A percentile compares a stretch with the other conserved stretches of the same genome.
These are phyloP conservation scores for Geotrichum reessii DNA, from an alignment of 1,139 yeast species.

Conservation along the genomic window DNA sequence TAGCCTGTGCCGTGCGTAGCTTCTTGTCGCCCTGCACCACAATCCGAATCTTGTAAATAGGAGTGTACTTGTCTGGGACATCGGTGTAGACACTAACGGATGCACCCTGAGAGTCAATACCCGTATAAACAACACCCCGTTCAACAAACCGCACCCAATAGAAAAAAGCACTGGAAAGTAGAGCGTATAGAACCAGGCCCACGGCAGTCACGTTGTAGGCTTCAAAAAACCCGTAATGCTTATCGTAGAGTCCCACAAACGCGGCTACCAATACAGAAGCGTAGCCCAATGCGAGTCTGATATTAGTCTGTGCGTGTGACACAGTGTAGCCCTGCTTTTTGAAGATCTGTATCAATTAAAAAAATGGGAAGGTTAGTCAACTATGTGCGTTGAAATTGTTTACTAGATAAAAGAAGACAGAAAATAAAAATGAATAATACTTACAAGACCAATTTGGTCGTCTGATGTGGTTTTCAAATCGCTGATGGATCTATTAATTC, in stretches of 20 bases:
- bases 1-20: conserved; percentile 5
- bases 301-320: conserved; percentile 52
- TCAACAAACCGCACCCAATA: conserved; percentile 47
- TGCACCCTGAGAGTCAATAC: conserved; percentile 34
- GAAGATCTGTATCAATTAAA: conserved; percentile 39
- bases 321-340: conserved; percentile 58
- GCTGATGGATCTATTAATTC: conserved; percentile 26
- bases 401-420: neutral
- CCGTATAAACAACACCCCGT: conserved; percentile 56
- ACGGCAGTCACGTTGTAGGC: conserved; percentile 40
- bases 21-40: neutral
- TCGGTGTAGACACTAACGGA: conserved; percentile 32
- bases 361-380: conserved; percentile 18
- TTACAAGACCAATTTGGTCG: conserved; percentile 32
- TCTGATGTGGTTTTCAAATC: conserved; percentile 36
- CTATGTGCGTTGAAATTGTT: neutral
- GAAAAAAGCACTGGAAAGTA: conserved; percentile 47
- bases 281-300: conserved; percentile 65
- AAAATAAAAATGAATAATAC: conserved; percentile 2
- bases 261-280: conserved; percentile 63
- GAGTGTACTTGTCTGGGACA: conserved; percentile 38
- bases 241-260: conserved; percentile 59
- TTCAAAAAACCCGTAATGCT: conserved; percentile 47
- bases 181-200: conserved; percentile 47
- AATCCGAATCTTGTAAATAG: conserved; percentile 43